Base-by-base conservation (phyloP, 371 early-diverging fungal species). In the Zychaea mexicana region DNA sequence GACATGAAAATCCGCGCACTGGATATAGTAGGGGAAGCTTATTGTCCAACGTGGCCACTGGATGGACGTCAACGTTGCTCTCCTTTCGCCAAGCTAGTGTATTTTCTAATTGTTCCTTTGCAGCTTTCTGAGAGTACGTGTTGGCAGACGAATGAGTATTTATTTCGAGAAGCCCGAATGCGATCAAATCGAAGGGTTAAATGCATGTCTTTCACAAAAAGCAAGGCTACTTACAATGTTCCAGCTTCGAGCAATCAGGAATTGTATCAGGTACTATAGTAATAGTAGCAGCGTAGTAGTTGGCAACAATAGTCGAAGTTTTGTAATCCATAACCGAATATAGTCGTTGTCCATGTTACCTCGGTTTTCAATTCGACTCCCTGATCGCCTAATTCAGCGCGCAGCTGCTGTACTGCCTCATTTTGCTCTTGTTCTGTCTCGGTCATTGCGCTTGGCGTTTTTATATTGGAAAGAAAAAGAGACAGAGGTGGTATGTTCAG, bases 1-100 rank as follows among this genome's bases (percentile, higher is more conserved):
- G 72, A 17, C 78, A 76, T 24, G 73, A 47, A 66, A 78, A 92
- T 10, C 94, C 94, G 54, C 94, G 89, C 12, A 92, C 84, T 42
- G 86, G 84, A 67, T 91, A 92, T 58, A 91, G 83, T 31, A 89
- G 81, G 0, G 93, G 90, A 33, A 85, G 72, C 17, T 77, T 72
- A 67, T 92, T 91, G 36, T 85, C 73, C 5, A 76, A 71, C 39
- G 85, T 79, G 7, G 91, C 88, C 28, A 91, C 81, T 10, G 90
- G 90, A 54, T 91, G 72, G 4, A 81, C 68, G 52, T 90, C 92
- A 56, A 94, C 79, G n/a, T 78, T 70, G 47, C 92, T 86, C 26
- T 77, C 66, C 49, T 78, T 75, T 60, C 94, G 83, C 94, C 94
- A 94, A 39, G 82, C 76, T 47, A 88, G 68, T 32, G 90, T 90